Conservation (phyloP, 176 grass and related monocot genomes). For the Olyra latifolia region DNA sequence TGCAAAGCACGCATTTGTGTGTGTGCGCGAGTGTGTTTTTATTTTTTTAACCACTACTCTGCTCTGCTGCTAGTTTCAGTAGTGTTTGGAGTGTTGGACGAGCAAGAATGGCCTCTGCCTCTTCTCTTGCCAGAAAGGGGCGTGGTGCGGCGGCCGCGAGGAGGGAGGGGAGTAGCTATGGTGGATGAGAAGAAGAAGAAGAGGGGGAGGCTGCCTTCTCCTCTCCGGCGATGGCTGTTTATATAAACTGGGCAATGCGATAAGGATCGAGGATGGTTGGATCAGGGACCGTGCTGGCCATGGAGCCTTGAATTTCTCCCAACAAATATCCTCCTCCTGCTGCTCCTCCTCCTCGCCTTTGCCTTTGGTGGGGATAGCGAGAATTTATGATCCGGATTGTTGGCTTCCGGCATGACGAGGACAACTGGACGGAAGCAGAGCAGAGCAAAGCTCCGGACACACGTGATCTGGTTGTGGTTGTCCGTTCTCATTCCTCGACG, state of each 20-base stretch:
- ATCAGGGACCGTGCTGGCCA: slow-evolving; percentile 26
- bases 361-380: neutral
- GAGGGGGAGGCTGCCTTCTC: neutral
- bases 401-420: slow-evolving; percentile 32
- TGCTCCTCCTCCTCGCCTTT: neutral
- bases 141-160: neutral
- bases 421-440: neutral
- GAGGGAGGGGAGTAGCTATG: neutral
- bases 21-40: too few species aligned
- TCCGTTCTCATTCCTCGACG: neutral
- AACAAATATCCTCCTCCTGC: neutral
- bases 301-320: neutral
- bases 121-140: slow-evolving; percentile 36
- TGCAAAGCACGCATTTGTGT: neutral
- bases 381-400: neutral
- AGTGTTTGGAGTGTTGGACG: neutral
- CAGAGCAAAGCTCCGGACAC: neutral
- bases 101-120: slow-evolving; percentile 14
- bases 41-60: too few species aligned
- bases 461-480: neutral
- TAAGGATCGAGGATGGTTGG: slow-evolving; percentile 47
- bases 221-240: neutral
- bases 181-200: neutral
- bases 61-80: neutral
- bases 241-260: slow-evolving; percentile 18